Evolutionary conservation across 2,329 filamentous ascomycete genomes (phyloP).

Genomic region (Hortaea sp.): DNA sequence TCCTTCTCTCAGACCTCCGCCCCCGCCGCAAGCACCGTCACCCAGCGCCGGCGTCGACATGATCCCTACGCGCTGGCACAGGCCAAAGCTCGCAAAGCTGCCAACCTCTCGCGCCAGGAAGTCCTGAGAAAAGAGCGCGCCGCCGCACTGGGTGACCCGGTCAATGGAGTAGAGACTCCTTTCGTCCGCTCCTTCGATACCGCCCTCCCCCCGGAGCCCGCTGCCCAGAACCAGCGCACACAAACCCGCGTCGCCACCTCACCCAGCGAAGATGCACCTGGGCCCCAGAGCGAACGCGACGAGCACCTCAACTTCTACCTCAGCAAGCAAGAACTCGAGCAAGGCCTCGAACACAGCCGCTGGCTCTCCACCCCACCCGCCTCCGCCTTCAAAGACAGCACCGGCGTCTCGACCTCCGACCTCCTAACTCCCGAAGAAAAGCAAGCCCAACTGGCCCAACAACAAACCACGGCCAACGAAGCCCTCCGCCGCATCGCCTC

Average conservation of each 20-base stretch:
- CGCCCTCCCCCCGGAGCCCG: slow-evolving; percentile 32
- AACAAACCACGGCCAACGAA: slow-evolving; percentile 53
- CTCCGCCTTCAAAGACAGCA: background rate
- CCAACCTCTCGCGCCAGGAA: slow-evolving; percentile 66
- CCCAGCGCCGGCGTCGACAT: slow-evolving; percentile 53
- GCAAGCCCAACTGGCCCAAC: slow-evolving; percentile 18
- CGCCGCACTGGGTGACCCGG: slow-evolving; percentile 60
- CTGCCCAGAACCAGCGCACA: slow-evolving; percentile 13
- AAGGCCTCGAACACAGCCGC: slow-evolving; percentile 58
- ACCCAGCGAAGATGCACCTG: slow-evolving; percentile 7
- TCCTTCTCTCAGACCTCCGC: slow-evolving; percentile 54
- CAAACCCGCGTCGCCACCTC: slow-evolving; percentile 5
- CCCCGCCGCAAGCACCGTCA: slow-evolving; percentile 43
- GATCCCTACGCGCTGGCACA: slow-evolving; percentile 79
- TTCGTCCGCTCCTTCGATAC: slow-evolving; percentile 75
- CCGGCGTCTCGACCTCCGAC: background rate
- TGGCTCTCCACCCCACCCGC: slow-evolving; percentile 34
- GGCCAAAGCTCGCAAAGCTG: slow-evolving; percentile 71
- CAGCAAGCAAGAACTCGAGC: slow-evolving; percentile 54
- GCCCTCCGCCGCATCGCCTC: slow-evolving; percentile 72
- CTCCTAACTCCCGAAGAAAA: slow-evolving; percentile 35
- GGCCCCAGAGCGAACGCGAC: slow-evolving; percentile 15
- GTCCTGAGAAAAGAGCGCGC: slow-evolving; percentile 57
- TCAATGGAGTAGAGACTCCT: slow-evolving; percentile 68
- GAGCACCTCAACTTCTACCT: slow-evolving; percentile 67